A percentile compares a stretch with the other conserved stretches of the same genome.
Conservation (phyloP, 148 eudicot species). For the Heliosperma pusillum region DNA sequence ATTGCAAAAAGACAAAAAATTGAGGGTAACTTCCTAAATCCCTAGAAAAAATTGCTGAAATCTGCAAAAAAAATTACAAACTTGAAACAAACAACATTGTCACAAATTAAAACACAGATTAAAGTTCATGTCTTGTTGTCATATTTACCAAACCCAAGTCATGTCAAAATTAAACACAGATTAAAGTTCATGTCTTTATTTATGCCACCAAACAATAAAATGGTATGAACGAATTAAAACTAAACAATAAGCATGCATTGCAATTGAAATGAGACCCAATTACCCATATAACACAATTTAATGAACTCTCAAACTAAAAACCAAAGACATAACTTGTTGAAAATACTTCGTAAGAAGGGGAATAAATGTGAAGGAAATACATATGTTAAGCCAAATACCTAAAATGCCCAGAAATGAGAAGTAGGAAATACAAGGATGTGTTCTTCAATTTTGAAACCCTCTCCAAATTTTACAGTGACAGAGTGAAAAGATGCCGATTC, state of each 20-base stretch:
- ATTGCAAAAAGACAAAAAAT: not conserved
- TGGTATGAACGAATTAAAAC: not conserved
- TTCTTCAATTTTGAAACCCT: no score
- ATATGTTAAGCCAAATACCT: not conserved
- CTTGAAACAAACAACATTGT: not conserved
- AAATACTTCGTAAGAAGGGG: not conserved
- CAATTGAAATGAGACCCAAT: not conserved
- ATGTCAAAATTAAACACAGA: not conserved
- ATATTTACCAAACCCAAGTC: not conserved
- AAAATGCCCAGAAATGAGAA: constrained; percentile 3
- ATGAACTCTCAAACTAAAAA: not conserved
- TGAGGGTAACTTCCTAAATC: no score
- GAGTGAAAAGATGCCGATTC: constrained; percentile 9
- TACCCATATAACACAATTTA: not conserved
- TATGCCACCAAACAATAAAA: not conserved
- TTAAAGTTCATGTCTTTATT: not conserved
- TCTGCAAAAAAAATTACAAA: no score
- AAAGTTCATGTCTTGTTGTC: not conserved
- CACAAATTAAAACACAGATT: no score
- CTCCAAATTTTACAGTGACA: not conserved
- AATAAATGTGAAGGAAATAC: not conserved
- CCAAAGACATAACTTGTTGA: not conserved
- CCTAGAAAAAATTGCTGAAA: not conserved
- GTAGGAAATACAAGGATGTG: not conserved
- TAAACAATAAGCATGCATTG: not conserved